Base-by-base conservation (phyloP, 2,329 filamentous ascomycete species). In the Zarea fungicola region DNA sequence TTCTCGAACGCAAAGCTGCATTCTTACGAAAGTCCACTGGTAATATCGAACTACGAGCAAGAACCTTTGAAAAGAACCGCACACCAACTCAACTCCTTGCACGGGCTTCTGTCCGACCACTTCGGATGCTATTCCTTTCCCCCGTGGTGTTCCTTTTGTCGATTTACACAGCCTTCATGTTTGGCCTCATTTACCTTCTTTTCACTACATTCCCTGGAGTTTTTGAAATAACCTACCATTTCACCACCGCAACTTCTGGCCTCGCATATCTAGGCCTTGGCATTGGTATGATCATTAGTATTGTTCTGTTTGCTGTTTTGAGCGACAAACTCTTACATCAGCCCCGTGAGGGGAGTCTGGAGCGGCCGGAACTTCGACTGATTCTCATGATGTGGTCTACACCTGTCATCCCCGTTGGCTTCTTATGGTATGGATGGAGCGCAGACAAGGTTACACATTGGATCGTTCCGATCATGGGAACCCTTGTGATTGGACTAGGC, bases 371-470 rank as follows among this genome's bases (percentile, higher is more conserved):
- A 52, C 71, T 71, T 53, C 69, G 76, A 0, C 62, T 79, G 0
- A 75, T 77, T 0, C 68, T 77, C 0, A 78, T 84, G 67, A 43
- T 36, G 37, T 34, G 23, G 31, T 34, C 13, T 16, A 6, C 22
- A 4, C 23, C 22, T 13, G 65, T 80, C 37, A 70, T 81, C 3
- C 77, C 78, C 0, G 55, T 73, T n/a, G 72, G 75, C 1, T 65
- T 82, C 0, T 72, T 80, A 54, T 70, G 73, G 62, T 82, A 81
- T 58, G 78, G 79, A 35, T 82, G 78, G 79, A 67, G 70, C 2
- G 77, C 76, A 0, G 66, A 80, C 39, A 66, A 69, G 36, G 58
- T 70, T 6, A 63, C 67, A 1, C 74, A 77, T 56, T 82, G 77
- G 75, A 76, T 81, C 35, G 68, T 77, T 11, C 77, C 78, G 0